Evolutionary conservation across 163 green algal genomes (phyloP), one percentile per base, ranked within the genome.

Genomic region (Smithsoniella earleae): DNA sequence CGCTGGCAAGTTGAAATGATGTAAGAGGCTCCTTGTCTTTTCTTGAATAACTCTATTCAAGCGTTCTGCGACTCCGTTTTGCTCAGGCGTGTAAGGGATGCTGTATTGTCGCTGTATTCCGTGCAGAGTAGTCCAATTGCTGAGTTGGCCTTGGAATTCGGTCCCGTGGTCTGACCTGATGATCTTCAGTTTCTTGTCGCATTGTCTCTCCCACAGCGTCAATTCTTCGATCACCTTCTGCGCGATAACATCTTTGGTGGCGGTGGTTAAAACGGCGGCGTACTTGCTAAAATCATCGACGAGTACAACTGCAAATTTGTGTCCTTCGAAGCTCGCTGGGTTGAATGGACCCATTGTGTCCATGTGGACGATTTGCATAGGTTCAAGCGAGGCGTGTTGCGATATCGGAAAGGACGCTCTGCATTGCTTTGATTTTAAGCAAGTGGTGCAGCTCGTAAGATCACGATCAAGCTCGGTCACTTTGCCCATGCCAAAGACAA

Each of bases 1-100:
- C 3, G 73, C 25, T 0, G 66, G 31, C 6, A 81, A 46, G 4
- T 43, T 55, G 0, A 75, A 34, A 5, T 69, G 69, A 2, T 76
- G 2, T 3, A 82, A 65, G 25, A 77, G 78, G 20, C 74, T 43
- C 2, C 65, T 25, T 1, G 34, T 36, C 66, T 43, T 66, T 10
- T 77, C 55, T 28, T 77, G 58, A 30, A 86, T 44, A 1, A 79
- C 80, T 5, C 74, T 36, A 54, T 82, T 82, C 3, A 83, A 54
- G 0, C 77, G 58, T 76, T 86, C 79, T 27, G 74, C 82, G 1
- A n/a, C 30, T 25, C 79, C 77, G 38, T 86, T 86, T 31, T 83
- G 75, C 40, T 84, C 28, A 0, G 81, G 79, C 27, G 66, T 82
- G 74, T 83, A 84, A 28, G 74, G 40, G 33, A 72, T 66, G 0